phyloP scores from a whole-genome alignment of 345 rosid genomes.

The Eutrema japonicum region DNA sequence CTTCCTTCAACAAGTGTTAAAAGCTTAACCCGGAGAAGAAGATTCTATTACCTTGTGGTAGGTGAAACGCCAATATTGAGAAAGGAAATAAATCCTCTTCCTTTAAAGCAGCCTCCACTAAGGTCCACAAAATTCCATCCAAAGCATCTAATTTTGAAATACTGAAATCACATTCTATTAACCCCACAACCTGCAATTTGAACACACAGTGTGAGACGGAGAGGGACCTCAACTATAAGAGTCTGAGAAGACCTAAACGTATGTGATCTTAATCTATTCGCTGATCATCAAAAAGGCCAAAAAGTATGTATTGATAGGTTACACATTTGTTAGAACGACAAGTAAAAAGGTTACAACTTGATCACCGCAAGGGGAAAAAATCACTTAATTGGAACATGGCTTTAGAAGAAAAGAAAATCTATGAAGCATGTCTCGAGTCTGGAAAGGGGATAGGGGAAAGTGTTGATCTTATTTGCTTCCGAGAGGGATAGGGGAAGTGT shows the following conservation, averaged over 20 bases:
- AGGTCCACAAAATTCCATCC: conserved; percentile 48
- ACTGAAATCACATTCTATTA: conserved; percentile 16
- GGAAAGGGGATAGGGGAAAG: conserved; percentile 34
- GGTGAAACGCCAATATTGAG: conserved; percentile 1
- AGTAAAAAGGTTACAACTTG: conserved; percentile 34
- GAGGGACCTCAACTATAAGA: conserved; percentile 10
- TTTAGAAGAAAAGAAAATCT: conserved; percentile 9
- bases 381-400: conserved; percentile 29
- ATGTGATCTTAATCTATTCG: conserved; percentile 14
- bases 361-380: conserved; percentile 30
- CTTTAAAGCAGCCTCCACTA: conserved; percentile 10
- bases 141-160: conserved; percentile 48
- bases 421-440: conserved; percentile 28
- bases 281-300: conserved; percentile 3
- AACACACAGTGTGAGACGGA: conserved; percentile 22
- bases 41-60: conserved; percentile 28
- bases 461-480: conserved; percentile 39
- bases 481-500: conserved; percentile 39
- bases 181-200: conserved; percentile 29
- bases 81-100: background rate
- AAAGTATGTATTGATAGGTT: conserved; percentile 32
- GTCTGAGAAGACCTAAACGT: background rate
- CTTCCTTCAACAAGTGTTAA: conserved; percentile 12
- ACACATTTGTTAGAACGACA: conserved; percentile 35
- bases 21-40: conserved; percentile 6